Conservation (phyloP, 305 asterid genomes). For the Fraxinus greggii region DNA sequence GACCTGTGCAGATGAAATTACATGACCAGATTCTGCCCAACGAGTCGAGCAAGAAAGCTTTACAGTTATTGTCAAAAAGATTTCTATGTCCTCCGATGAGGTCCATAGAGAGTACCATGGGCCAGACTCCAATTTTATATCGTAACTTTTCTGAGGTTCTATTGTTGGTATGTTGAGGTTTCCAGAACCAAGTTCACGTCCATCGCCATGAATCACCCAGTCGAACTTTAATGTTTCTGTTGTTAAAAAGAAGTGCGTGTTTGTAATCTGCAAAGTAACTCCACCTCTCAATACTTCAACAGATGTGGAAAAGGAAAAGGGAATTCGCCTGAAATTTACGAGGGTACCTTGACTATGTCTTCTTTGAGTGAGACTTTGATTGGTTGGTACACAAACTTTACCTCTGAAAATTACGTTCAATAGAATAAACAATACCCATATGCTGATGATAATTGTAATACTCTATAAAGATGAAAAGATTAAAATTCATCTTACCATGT, state of each 20-base stretch:
- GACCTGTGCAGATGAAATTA: conserved; percentile 76
- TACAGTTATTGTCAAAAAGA: conserved; percentile 60
- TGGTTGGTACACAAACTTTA: conserved; percentile 87
- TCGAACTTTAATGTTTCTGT: conserved; percentile 68
- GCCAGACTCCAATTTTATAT: conserved; percentile 60
- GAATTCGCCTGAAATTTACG: conserved; percentile 18
- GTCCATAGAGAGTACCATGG: conserved; percentile 74
- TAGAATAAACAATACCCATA: not conserved
- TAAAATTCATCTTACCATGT: conserved; percentile 51
- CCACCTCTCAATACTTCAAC: conserved; percentile 21
- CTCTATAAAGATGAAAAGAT: conserved; percentile 14
- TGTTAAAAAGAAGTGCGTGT: conserved; percentile 75
- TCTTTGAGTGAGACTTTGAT: conserved; percentile 71
- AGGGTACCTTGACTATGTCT: conserved; percentile 66
- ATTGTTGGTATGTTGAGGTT: conserved; percentile 50
- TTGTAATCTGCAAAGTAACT: conserved; percentile 56
- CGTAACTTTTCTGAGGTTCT: conserved; percentile 58
- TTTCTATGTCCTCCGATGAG: conserved; percentile 60
- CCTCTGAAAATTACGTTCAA: conserved; percentile 55
- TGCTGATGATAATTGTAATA: conserved; percentile 9
- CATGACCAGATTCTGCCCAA: conserved; percentile 87
- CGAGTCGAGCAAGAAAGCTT: conserved; percentile 57
- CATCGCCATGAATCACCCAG: conserved; percentile 79
- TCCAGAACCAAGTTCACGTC: conserved; percentile 71
- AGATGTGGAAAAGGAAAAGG: conserved; percentile 12